phyloP scores from a whole-genome alignment of 495 filamentous ascomycete species.

The Sporormia fimetaria region DNA sequence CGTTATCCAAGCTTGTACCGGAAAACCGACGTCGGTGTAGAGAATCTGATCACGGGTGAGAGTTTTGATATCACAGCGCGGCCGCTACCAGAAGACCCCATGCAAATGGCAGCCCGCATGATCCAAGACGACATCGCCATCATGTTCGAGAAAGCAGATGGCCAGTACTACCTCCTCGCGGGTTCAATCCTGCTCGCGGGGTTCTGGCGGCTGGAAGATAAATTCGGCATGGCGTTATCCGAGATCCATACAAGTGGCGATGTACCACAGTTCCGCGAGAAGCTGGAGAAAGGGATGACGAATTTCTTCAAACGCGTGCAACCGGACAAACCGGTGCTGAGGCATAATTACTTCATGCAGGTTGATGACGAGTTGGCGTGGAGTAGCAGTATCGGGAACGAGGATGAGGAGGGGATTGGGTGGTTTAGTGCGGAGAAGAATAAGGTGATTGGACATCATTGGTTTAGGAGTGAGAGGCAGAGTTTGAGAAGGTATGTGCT shows the following conservation, averaged over 20 bases:
- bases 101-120: slow-evolving; percentile 57
- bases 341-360: slow-evolving; percentile 38
- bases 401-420: slow-evolving; percentile 52
- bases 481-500: slow-evolving; percentile 46
- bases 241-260: slow-evolving; percentile 77
- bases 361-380: slow-evolving; percentile 34
- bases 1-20: slow-evolving; percentile 66
- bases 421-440: slow-evolving; percentile 75
- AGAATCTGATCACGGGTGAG: slow-evolving; percentile 63
- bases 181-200: slow-evolving; percentile 71
- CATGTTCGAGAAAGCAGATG: slow-evolving; percentile 70
- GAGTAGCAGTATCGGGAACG: slow-evolving; percentile 63
- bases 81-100: slow-evolving; percentile 69
- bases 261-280: slow-evolving; percentile 66
- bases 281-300: slow-evolving; percentile 54
- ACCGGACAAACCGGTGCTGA: slow-evolving; percentile 31
- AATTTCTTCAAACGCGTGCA: slow-evolving; percentile 32
- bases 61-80: slow-evolving; percentile 55
- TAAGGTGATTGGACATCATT: slow-evolving; percentile 60
- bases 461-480: slow-evolving; percentile 73
- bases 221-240: slow-evolving; percentile 70
- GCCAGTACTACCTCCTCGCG: slow-evolving; percentile 75
- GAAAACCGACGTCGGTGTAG: slow-evolving; percentile 53
- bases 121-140: slow-evolving; percentile 80
- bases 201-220: slow-evolving; percentile 79